These are phyloP conservation scores for Thamnidium elegans DNA, from an alignment of 192 early-diverging fungal genomes.

Conservation along the genomic window DNA sequence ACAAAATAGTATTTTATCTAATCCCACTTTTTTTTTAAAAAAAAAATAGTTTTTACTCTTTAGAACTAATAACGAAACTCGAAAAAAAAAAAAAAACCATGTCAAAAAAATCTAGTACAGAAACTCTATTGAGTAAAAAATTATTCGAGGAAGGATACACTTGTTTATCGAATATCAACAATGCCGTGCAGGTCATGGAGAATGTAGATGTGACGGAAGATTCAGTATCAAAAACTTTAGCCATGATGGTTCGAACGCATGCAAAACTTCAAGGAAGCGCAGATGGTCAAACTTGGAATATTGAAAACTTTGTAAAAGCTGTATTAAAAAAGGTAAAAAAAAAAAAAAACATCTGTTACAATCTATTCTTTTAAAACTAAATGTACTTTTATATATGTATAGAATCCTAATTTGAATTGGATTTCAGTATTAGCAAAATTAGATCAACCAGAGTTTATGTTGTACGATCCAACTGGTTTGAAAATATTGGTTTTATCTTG, in stretches of 20 bases:
- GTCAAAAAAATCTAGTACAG: conserved; percentile 13
- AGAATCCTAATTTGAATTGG: conserved; percentile 64
- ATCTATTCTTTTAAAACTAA: neutral
- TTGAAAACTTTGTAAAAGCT: conserved; percentile 25
- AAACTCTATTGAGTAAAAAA: conserved; percentile 14
- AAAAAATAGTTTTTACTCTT: too few species aligned
- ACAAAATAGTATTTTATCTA: too few species aligned
- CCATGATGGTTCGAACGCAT: conserved; percentile 57
- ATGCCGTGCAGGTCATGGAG: conserved; percentile 14
- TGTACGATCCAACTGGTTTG: conserved; percentile 55
- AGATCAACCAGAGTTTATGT: conserved; percentile 59
- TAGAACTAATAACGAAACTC: too few species aligned
- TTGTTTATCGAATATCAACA: conserved; percentile 1
- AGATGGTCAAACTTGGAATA: conserved; percentile 37
- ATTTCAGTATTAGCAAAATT: conserved; percentile 52
- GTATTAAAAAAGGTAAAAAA: conserved; percentile 25
- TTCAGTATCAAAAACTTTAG: conserved; percentile 57
- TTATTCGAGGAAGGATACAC: conserved; percentile 17
- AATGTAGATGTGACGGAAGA: conserved; percentile 30
- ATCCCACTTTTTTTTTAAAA: too few species aligned
- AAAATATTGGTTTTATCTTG: conserved; percentile 59
- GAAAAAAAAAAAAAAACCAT: neutral
- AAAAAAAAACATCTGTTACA: neutral
- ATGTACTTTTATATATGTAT: neutral
- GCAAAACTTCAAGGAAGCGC: conserved; percentile 27